Percentiles rank a stretch among this genome's conserved stretches.
These are phyloP conservation scores for Aspergillus glaucus DNA, from an alignment of 2,329 filamentous ascomycete species.

Conservation along the genomic window DNA sequence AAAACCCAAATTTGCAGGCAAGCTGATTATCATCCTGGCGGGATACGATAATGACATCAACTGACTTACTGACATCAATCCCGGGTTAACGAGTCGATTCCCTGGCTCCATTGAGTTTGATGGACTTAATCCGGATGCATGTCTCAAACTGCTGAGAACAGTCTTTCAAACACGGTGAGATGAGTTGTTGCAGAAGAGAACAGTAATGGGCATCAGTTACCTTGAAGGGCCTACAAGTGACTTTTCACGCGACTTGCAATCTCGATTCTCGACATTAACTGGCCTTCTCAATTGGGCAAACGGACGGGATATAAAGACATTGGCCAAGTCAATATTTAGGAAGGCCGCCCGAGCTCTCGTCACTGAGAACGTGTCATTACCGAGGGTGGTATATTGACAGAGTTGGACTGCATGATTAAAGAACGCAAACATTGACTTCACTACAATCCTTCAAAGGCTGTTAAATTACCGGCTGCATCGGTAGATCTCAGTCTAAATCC, in stretches of 20 bases:
- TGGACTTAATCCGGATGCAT: constrained; percentile 38
- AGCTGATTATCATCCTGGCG: constrained; percentile 61
- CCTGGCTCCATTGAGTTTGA: constrained; percentile 56
- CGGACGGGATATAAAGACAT: constrained; percentile 54
- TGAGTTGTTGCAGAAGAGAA: constrained; percentile 10
- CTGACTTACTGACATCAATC: constrained; percentile 54
- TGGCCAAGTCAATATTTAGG: constrained; percentile 48
- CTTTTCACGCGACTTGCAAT: constrained; percentile 10
- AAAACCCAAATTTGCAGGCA: constrained; percentile 52
- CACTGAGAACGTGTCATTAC: neutral
- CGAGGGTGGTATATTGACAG: constrained; percentile 1
- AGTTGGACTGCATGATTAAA: constrained; percentile 9
- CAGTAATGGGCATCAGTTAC: constrained; percentile 21
- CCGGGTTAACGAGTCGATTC: constrained; percentile 60
- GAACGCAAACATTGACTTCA: constrained; percentile 6
- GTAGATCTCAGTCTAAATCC: neutral
- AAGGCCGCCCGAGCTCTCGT: constrained; percentile 2
- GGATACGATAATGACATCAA: constrained; percentile 65
- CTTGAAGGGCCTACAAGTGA: constrained; percentile 16
- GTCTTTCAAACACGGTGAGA: constrained; percentile 25
- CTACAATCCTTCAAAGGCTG: neutral
- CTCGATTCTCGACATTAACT: constrained; percentile 38
- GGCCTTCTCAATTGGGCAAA: constrained; percentile 53
- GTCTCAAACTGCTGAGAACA: constrained; percentile 40
- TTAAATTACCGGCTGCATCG: neutral